Base-by-base conservation (phyloP, 2,329 filamentous ascomycete genomes). In the Amauroascus niger region DNA sequence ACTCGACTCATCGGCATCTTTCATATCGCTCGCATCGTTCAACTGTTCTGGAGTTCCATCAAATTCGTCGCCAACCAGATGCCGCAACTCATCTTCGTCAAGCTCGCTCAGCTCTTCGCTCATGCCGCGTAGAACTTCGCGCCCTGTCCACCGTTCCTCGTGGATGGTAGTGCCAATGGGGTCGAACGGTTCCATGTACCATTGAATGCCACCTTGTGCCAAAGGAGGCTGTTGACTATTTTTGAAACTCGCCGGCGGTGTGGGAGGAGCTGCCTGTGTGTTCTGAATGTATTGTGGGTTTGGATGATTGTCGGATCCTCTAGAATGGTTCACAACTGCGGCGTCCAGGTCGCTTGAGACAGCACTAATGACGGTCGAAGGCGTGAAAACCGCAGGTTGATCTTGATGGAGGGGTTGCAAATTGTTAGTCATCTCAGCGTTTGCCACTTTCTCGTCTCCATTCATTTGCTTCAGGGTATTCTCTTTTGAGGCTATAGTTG, bases 71-170 rank as follows among this genome's bases (percentile, higher is more conserved):
- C 70, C 70, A 13, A 73, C 71, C 39, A 88, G 73, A 32, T 85
- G 87, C 62, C 87, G 83, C 55, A 95, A 75, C 70, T 91, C 88
- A 49, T 94, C 89, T 59, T 96, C 90, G 62, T 95, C 90, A 66
- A 96, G 82, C 65, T 96, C 91, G 54, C 87, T 94, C 20, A 96
- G 76, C 61, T 91, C 87, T 68, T 95, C 90, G 62, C 87, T 94
- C 69, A 91, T 82, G 13, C 77, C 80, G 28, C 81, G 76, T 60
- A 81, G 73, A n/a, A 86, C 81, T 53, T 90, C 86, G 32, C 83
- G 78, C 1, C 84, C 87, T 0, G 80, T 82, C 76, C 83, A 88
- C 50, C 82, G 78, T 69, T 91, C 86, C 59, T 85, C 84, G 53
- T 87, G 76, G 8, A 91, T 80, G 0, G 85, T 91, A 0, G 88